phyloP scores from a whole-genome alignment of 768 basidiomycete genomes.

The Pleurotus ostreatus region DNA sequence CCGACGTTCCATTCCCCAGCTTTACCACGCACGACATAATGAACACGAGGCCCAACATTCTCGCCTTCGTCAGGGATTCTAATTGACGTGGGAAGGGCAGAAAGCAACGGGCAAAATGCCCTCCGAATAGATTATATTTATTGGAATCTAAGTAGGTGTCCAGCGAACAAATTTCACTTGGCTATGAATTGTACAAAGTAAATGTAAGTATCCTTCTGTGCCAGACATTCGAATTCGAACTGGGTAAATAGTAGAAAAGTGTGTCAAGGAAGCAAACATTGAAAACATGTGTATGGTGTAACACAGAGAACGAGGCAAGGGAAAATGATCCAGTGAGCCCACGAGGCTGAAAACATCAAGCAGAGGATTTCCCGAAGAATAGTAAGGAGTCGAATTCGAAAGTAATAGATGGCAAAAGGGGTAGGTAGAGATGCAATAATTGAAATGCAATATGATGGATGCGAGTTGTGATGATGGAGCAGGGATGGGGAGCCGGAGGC shows the following conservation, averaged over 20 bases:
- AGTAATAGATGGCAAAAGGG: conserved; percentile 4
- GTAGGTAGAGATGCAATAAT: background rate
- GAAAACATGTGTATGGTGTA: background rate
- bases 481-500: background rate
- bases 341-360: background rate
- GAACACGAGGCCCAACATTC: too few relatives aligned
- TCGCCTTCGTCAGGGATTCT: too few relatives aligned
- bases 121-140: too few relatives aligned
- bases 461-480: conserved; percentile 1
- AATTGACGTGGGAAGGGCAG: too few relatives aligned
- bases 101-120: too few relatives aligned
- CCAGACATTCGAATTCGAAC: conserved; percentile 3
- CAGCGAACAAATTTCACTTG: too few relatives aligned
- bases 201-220: background rate
- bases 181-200: conserved; percentile 2
- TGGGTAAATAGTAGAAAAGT: background rate
- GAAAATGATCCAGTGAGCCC: background rate
- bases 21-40: too few relatives aligned
- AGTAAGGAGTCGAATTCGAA: background rate
- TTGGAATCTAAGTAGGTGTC: too few relatives aligned
- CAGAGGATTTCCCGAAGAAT: background rate
- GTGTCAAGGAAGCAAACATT: background rate
- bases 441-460: background rate
- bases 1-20: too few relatives aligned
- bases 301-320: conserved; percentile 1